Percentiles rank a stretch among this genome's conserved stretches.
Evolutionary conservation across 805 yeast species (phyloP).

Genomic region (Ogataea kodamae): DNA sequence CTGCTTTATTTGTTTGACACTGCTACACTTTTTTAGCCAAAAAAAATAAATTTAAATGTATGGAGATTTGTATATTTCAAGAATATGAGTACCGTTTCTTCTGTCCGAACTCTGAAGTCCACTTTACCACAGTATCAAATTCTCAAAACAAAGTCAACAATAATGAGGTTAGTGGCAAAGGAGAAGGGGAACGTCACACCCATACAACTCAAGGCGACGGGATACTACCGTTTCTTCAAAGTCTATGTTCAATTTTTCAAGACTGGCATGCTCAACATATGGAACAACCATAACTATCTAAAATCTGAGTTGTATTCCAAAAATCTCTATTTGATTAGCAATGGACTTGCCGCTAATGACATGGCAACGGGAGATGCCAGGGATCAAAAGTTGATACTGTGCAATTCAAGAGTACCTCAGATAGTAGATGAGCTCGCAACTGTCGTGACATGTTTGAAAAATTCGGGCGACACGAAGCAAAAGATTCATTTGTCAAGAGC

Average conservation of each 20-base stretch:
- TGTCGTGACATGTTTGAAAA: conserved; percentile 22
- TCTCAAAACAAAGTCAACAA: conserved; percentile 7
- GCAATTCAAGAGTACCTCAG: conserved; percentile 11
- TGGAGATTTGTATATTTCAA: neutral
- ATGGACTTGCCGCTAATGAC: conserved; percentile 25
- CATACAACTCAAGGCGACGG: conserved; percentile 4
- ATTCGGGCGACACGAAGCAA: conserved; percentile 16
- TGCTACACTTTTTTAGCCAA: conserved; percentile 10
- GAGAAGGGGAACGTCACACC: conserved; percentile 9
- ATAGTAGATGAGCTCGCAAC: conserved; percentile 27
- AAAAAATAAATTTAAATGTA: conserved; percentile 5
- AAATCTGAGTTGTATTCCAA: conserved; percentile 25
- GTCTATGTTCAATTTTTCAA: conserved; percentile 48
- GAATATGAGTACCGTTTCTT: conserved; percentile 2
- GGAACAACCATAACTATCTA: conserved; percentile 40
- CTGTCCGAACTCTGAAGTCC: neutral
- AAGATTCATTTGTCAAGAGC: conserved; percentile 32
- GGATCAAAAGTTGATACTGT: conserved; percentile 20
- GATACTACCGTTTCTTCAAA: conserved; percentile 21
- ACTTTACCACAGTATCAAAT: conserved; percentile 22
- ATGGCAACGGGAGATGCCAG: conserved; percentile 25
- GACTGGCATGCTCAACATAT: conserved; percentile 53
- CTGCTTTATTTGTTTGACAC: conserved; percentile 17
- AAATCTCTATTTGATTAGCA: conserved; percentile 29
- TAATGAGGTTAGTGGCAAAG: neutral